These are phyloP conservation scores for Sequoia sempervirens DNA, from an alignment of 75 land plant species.

Conservation along the genomic window DNA sequence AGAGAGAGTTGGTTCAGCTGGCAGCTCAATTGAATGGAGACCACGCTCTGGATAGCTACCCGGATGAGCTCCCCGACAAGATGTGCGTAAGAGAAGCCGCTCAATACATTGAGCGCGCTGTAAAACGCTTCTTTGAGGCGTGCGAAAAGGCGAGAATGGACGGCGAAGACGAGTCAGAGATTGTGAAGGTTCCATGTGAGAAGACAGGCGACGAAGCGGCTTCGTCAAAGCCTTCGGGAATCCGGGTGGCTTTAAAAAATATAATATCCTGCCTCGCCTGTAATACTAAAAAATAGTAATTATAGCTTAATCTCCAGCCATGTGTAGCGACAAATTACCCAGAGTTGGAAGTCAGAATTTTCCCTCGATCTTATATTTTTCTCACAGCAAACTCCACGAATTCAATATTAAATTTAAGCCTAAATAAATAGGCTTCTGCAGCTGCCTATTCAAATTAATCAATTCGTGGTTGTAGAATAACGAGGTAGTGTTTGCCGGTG, in stretches of 20 bases:
- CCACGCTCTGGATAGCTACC: constrained; percentile 28
- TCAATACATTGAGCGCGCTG: constrained; percentile 48
- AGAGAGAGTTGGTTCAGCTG: constrained; percentile 77
- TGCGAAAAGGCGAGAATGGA: constrained; percentile 43
- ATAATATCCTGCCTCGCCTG: background rate
- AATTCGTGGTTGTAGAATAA: too few species aligned
- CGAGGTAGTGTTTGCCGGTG: too few species aligned
- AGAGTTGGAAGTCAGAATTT: too few species aligned
- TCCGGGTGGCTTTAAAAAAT: background rate
- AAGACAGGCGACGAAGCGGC: background rate
- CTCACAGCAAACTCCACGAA: too few species aligned
- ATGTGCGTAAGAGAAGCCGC: constrained; percentile 63
- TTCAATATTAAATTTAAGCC: too few species aligned
- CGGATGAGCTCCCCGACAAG: constrained; percentile 30
- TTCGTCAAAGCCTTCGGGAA: background rate
- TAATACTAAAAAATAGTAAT: background rate
- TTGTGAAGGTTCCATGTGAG: constrained; percentile 27
- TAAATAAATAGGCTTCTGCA: too few species aligned
- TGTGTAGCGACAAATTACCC: too few species aligned
- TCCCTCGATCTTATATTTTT: too few species aligned
- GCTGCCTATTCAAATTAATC: too few species aligned
- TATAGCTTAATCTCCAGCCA: too few species aligned
- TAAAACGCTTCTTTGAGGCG: constrained; percentile 57
- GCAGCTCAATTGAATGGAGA: constrained; percentile 77
- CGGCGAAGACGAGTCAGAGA: constrained; percentile 48